Percentiles rank a stretch among this genome's conserved stretches.
Conservation (phyloP, 2,329 filamentous ascomycete genomes). For the Mycocentrospora acerina region DNA sequence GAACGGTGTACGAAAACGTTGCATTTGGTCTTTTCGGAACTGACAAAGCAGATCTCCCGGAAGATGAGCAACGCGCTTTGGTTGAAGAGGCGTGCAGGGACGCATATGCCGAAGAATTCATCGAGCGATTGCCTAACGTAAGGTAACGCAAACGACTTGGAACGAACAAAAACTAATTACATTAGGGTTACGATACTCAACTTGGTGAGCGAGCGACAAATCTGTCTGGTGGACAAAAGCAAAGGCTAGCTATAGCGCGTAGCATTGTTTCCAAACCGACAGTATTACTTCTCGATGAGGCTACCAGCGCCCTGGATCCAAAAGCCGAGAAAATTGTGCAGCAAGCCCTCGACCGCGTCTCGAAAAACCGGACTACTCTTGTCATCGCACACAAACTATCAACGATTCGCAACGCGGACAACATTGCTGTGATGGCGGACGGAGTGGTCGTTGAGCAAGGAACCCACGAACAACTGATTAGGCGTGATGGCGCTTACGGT, state of each 20-base stretch:
- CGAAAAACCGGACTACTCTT: conserved; percentile 86
- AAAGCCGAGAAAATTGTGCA: conserved; percentile 95
- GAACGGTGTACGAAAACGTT: conserved; percentile 87
- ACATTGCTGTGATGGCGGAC: conserved; percentile 86
- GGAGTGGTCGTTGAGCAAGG: conserved; percentile 89
- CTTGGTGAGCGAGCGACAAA: conserved; percentile 91
- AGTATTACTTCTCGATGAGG: conserved; percentile 84
- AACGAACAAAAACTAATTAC: conserved; percentile 32
- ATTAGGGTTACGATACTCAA: conserved; percentile 87
- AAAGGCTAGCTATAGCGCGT: conserved; percentile 89
- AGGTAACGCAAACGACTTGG: conserved; percentile 4
- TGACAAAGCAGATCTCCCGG: conserved; percentile 55
- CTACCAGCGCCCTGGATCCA: conserved; percentile 84
- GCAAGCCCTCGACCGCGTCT: conserved; percentile 81
- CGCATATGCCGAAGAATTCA: conserved; percentile 94
- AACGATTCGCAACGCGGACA: conserved; percentile 89
- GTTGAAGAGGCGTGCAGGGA: conserved; percentile 80
- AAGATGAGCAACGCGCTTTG: conserved; percentile 66
- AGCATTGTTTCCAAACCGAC: conserved; percentile 88
- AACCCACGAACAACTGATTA: conserved; percentile 76
- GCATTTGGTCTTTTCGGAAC: conserved; percentile 72
- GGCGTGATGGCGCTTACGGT: conserved; percentile 71
- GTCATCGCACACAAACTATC: conserved; percentile 94
- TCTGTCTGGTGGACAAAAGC: conserved; percentile 91
- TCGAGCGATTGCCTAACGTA: conserved; percentile 59